Conservation (phyloP, 2,329 filamentous ascomycete species). For the Aphanoascus verrucosus region DNA sequence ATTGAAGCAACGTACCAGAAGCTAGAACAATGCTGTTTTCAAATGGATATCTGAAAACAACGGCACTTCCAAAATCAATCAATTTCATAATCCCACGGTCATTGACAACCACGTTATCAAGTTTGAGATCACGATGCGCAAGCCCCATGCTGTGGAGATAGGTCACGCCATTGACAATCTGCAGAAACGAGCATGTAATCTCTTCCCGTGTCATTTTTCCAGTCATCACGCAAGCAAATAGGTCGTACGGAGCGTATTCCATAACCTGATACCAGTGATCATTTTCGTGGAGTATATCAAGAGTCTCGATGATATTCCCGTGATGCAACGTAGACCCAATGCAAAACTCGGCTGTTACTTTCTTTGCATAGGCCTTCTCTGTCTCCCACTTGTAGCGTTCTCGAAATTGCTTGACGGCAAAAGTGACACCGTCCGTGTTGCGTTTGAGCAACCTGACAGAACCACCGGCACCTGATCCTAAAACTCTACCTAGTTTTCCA, state of each 20-base stretch:
- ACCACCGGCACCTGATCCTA: constrained; percentile 87
- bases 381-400: constrained; percentile 86
- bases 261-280: constrained; percentile 96
- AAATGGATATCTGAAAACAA: constrained; percentile 95
- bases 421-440: constrained; percentile 81
- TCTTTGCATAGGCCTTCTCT: constrained; percentile 93
- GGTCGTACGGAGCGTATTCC: constrained; percentile 92
- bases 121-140: constrained; percentile 86
- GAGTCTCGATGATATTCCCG: constrained; percentile 94
- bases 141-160: constrained; percentile 93
- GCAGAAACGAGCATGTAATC: constrained; percentile 79
- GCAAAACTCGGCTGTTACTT: constrained; percentile 95
- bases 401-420: constrained; percentile 95
- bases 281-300: constrained; percentile 93
- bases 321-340: constrained; percentile 95
- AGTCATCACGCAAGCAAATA: constrained; percentile 98
- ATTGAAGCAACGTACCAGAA: constrained; percentile 50
- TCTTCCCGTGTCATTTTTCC: constrained; percentile 92
- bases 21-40: constrained; percentile 77
- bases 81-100: constrained; percentile 98
- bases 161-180: constrained; percentile 87
- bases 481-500: constrained; percentile 85
- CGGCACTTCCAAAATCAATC: constrained; percentile 95
- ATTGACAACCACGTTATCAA: constrained; percentile 97
- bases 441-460: constrained; percentile 92